phyloP scores from a whole-genome alignment of 768 basidiomycete genomes.

The Russula brevipes region DNA sequence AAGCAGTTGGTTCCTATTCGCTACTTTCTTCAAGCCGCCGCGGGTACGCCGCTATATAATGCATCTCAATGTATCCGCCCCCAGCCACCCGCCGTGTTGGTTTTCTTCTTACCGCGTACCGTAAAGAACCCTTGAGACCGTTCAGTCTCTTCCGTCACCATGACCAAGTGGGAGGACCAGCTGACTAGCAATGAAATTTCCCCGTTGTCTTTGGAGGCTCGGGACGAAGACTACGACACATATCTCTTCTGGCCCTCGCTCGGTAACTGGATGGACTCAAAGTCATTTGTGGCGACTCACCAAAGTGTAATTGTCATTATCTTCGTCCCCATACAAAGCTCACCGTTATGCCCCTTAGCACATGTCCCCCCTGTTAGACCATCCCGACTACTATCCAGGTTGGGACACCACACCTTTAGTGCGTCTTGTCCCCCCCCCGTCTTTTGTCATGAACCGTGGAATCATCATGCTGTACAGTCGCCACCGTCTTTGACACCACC shows the following conservation, averaged over 20 bases:
- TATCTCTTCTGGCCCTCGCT: conserved; percentile 24
- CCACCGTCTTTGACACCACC: conserved; percentile 4
- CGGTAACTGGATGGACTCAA: neutral
- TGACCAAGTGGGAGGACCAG: neutral
- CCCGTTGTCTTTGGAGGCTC: conserved; percentile 4
- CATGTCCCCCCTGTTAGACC: neutral
- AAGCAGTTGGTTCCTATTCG: conserved; percentile 2
- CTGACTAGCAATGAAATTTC: neutral
- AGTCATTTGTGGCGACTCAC: neutral
- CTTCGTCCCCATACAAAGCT: neutral
- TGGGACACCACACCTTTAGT: conserved; percentile 15
- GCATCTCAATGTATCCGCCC: neutral
- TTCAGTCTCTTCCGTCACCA: neutral
- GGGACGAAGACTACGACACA: conserved; percentile 22
- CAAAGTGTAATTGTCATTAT: neutral
- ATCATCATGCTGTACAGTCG: neutral
- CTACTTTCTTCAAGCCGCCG: conserved; percentile 1
- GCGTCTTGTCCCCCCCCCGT: neutral
- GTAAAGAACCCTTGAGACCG: neutral
- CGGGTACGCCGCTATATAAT: conserved; percentile 8
- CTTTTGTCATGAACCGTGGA: neutral
- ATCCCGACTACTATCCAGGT: conserved; percentile 1
- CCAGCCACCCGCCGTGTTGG: neutral
- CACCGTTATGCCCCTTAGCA: neutral
- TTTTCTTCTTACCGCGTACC: neutral